phyloP scores from a whole-genome alignment of 805 yeast species.

The Lipomyces starkeyi region DNA sequence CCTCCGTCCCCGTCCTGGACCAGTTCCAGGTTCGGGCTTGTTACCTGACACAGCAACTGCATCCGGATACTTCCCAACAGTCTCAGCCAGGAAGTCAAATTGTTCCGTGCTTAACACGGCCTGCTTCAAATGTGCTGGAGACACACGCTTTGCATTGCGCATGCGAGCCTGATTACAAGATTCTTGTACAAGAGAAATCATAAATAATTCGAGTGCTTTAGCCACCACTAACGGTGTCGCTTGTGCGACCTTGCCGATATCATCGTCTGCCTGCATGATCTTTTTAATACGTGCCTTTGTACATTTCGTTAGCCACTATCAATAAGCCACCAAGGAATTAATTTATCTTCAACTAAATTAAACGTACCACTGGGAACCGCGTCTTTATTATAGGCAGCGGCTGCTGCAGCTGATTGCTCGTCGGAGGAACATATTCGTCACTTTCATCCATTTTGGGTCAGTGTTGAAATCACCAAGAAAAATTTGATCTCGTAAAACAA shows the following conservation, averaged over 20 bases:
- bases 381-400: conserved; percentile 45
- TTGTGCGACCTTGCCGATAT: conserved; percentile 97
- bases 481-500: not conserved
- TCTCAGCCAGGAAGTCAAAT: conserved; percentile 89
- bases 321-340: not conserved
- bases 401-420: not conserved
- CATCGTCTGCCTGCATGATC: conserved; percentile 97
- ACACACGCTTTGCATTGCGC: conserved; percentile 78
- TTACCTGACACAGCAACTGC: conserved; percentile 43
- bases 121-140: conserved; percentile 78
- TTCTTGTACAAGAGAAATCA: conserved; percentile 86
- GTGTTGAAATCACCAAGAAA: not conserved
- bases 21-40: conserved; percentile 19
- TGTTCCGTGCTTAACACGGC: conserved; percentile 87
- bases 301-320: not conserved
- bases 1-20: conserved; percentile 32
- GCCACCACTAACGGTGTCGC: conserved; percentile 99
- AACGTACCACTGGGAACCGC: conserved; percentile 51
- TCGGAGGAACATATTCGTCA: not conserved
- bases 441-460: not conserved
- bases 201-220: conserved; percentile 87
- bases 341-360: not conserved
- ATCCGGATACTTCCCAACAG: conserved; percentile 65
- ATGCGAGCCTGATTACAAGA: conserved; percentile 77
- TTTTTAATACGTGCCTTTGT: conserved; percentile 85